Conservation (phyloP, 495 filamentous ascomycete genomes). For the Coniosporium apollinis region DNA sequence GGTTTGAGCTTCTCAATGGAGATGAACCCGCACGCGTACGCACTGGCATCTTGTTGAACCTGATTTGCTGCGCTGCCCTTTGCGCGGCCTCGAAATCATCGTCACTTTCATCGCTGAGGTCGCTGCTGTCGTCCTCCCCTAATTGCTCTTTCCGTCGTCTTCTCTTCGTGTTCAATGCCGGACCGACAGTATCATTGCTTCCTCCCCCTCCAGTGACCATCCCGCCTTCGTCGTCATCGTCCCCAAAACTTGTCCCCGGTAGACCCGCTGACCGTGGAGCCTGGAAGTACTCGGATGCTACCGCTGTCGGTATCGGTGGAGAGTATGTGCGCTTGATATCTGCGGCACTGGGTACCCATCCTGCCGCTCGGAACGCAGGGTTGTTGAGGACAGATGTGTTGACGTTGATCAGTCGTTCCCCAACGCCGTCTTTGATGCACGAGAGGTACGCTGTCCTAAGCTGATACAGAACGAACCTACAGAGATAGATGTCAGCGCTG, state of each 20-base stretch:
- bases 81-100: constrained; percentile 54
- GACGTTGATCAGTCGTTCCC: constrained; percentile 84
- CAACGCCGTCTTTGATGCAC: constrained; percentile 83
- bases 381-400: constrained; percentile 82
- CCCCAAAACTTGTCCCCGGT: constrained; percentile 40
- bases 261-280: constrained; percentile 39
- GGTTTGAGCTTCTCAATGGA: constrained; percentile 47
- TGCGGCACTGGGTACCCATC: constrained; percentile 64
- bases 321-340: constrained; percentile 86
- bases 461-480: constrained; percentile 90
- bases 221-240: constrained; percentile 67
- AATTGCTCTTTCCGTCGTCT: constrained; percentile 49
- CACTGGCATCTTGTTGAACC: constrained; percentile 89
- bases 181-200: constrained; percentile 53
- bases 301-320: constrained; percentile 84
- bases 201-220: constrained; percentile 62
- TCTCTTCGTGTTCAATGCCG: constrained; percentile 33
- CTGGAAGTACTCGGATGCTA: constrained; percentile 80
- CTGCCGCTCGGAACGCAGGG: constrained; percentile 86
- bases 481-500: constrained; percentile 3
- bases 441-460: constrained; percentile 82
- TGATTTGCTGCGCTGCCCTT: constrained; percentile 62
- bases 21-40: constrained; percentile 74
- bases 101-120: constrained; percentile 90
- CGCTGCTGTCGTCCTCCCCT: constrained; percentile 94